These are phyloP conservation scores for Ceratocystis lukuohia DNA, from an alignment of 2,329 filamentous ascomycete species.

Conservation along the genomic window DNA sequence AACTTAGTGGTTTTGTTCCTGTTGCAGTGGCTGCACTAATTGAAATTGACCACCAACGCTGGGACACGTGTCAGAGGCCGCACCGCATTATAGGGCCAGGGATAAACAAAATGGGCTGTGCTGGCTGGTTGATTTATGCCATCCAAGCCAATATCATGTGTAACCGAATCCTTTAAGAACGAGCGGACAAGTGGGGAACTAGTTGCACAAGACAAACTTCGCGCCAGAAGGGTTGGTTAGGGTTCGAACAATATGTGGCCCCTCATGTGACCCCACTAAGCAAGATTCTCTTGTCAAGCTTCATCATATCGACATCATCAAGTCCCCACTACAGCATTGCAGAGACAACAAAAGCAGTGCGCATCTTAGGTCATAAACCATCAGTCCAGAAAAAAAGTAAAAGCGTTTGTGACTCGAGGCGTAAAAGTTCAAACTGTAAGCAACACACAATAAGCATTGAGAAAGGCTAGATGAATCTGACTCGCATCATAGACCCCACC, in stretches of 20 bases:
- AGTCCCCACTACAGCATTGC: slow-evolving; percentile 6
- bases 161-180: neutral
- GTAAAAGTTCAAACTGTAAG: neutral
- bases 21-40: neutral
- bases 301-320: slow-evolving; percentile 7
- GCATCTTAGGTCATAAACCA: neutral
- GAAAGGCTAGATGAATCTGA: neutral
- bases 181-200: neutral
- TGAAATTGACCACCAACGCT: neutral
- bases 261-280: slow-evolving; percentile 13
- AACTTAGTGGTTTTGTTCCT: neutral
- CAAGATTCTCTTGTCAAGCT: slow-evolving; percentile 1
- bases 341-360: neutral
- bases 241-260: neutral
- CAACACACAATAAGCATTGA: neutral
- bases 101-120: neutral
- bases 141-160: slow-evolving; percentile 1
- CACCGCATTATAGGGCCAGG: neutral
- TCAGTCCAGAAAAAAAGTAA: neutral
- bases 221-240: neutral
- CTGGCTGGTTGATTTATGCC: neutral
- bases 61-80: slow-evolving; percentile 4
- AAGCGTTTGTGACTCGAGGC: neutral
- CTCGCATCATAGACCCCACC: neutral
- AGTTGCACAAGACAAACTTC: neutral